Evolutionary conservation across 495 filamentous ascomycete species (phyloP).

Genomic region (Xylaria longipes): DNA sequence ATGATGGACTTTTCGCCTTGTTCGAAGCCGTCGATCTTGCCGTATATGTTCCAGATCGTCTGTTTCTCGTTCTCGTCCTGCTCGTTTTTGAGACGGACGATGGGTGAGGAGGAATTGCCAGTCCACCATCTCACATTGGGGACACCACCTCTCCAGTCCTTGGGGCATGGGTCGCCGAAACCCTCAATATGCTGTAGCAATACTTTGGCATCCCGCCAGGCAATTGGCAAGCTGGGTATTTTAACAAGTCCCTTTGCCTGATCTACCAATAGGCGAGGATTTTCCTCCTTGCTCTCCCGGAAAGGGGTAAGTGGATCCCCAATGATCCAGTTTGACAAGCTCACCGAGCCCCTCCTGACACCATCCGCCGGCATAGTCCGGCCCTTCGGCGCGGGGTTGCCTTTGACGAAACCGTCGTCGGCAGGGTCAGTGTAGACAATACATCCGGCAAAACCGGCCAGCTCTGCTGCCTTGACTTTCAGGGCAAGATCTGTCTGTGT

Average conservation of each 20-base stretch:
- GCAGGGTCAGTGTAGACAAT: slow-evolving; percentile 90
- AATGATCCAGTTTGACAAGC: slow-evolving; percentile 79
- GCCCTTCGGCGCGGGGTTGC: slow-evolving; percentile 73
- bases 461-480: slow-evolving; percentile 89
- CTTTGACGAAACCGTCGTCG: slow-evolving; percentile 76
- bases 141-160: slow-evolving; percentile 79
- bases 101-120: slow-evolving; percentile 75
- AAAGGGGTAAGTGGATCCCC: slow-evolving; percentile 92
- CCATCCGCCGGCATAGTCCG: slow-evolving; percentile 78
- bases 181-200: slow-evolving; percentile 80
- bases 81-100: slow-evolving; percentile 83
- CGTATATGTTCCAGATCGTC: slow-evolving; percentile 89
- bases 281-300: slow-evolving; percentile 74
- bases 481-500: slow-evolving; percentile 72
- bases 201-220: slow-evolving; percentile 85
- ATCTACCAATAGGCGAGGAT: slow-evolving; percentile 68
- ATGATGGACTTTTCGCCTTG: slow-evolving; percentile 84
- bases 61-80: slow-evolving; percentile 84
- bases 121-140: slow-evolving; percentile 82
- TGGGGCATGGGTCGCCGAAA: slow-evolving; percentile 71
- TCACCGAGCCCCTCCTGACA: slow-evolving; percentile 84
- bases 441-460: slow-evolving; percentile 82
- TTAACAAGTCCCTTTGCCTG: slow-evolving; percentile 74
- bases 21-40: slow-evolving; percentile 80
- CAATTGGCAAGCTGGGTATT: slow-evolving; percentile 87